phyloP scores from a whole-genome alignment of 495 filamentous ascomycete genomes.

The Neurospora cerealis region DNA sequence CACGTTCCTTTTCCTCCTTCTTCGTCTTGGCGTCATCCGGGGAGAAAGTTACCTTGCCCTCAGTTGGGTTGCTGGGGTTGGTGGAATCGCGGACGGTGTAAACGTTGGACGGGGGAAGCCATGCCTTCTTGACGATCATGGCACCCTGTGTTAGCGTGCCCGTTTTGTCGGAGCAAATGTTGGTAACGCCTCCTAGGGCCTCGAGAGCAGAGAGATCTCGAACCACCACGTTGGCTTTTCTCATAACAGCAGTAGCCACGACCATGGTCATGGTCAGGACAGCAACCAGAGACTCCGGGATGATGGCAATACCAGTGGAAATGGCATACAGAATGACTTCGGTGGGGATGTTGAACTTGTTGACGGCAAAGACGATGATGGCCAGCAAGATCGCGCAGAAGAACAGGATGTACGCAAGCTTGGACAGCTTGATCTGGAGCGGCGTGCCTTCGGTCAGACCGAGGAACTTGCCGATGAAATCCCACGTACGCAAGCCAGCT shows the following conservation, averaged over 20 bases:
- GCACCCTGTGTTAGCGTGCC: constrained; percentile 72
- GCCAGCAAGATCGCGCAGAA: constrained; percentile 63
- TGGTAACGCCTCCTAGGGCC: constrained; percentile 74
- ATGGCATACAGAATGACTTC: constrained; percentile 80
- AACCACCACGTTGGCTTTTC: constrained; percentile 65
- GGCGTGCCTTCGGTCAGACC: constrained; percentile 74
- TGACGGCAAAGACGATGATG: constrained; percentile 72
- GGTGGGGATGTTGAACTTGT: constrained; percentile 54
- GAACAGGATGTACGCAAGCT: constrained; percentile 66
- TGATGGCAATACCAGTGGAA: constrained; percentile 60
- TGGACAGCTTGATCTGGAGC: constrained; percentile 69
- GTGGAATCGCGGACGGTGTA: constrained; percentile 50
- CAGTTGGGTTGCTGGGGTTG: constrained; percentile 48
- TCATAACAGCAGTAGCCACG: constrained; percentile 68
- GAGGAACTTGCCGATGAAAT: constrained; percentile 55
- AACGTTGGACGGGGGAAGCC: constrained; percentile 54
- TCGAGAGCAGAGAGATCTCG: constrained; percentile 70
- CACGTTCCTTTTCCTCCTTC: constrained; percentile 23
- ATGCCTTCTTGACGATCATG: constrained; percentile 71
- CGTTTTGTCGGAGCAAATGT: constrained; percentile 85
- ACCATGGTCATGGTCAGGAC: constrained; percentile 69
- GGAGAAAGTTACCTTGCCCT: constrained; percentile 28
- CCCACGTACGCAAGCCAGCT: constrained; percentile 46
- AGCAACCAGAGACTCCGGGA: constrained; percentile 59
- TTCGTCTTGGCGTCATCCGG: constrained; percentile 18